Base-by-base conservation (phyloP, 2,329 filamentous ascomycete species). In the Sphaerostilbella broomeana region DNA sequence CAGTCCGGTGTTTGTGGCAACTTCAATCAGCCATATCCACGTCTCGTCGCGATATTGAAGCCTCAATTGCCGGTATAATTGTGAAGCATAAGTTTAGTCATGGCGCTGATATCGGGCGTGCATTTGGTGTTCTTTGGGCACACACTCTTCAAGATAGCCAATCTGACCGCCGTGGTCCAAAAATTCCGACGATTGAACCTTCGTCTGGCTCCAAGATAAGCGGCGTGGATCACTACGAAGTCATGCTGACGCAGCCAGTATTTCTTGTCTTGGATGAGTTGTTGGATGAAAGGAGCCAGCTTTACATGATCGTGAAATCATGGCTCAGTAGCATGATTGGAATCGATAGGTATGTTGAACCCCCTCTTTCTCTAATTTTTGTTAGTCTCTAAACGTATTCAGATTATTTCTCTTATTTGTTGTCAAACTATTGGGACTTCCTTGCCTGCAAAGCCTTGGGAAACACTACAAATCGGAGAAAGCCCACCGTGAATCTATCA, bases 1-100 rank as follows among this genome's bases (percentile, higher is more conserved):
- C 88, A 13, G 86, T 94, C 7, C 79, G 85, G 42, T 83, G 80
- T 50, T 67, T 98, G 26, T 94, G 92, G 86, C 79, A 87, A 48
- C 66, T 98, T 36, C 88, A 97, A 51, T 76, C 73, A 17, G 74
- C 79, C 1, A 73, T 94, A 10, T 76, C 81, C 2, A 65, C 72
- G 26, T 65, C 73, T 2, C 80, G 81, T 50, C 79, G 84, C 36
- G 77, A 88, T 31, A 81, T 95, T 4, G 89, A 95, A 59, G 86
- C 86, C 17, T 78, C 85, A 0, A 77, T 94, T 27, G 75, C 79
- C 17, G 72, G 75, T 18, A 63, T 89, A 3, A 80, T 94, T 61
- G 70, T 86, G 13, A 68, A 60, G 53, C 28, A 74, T 67, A 15
- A 68, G 63, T 35, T 40, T 4, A 27, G 38, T 11, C 28, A 20